phyloP scores from a whole-genome alignment of 139 green algal species.

The Coelastrella sp. region DNA sequence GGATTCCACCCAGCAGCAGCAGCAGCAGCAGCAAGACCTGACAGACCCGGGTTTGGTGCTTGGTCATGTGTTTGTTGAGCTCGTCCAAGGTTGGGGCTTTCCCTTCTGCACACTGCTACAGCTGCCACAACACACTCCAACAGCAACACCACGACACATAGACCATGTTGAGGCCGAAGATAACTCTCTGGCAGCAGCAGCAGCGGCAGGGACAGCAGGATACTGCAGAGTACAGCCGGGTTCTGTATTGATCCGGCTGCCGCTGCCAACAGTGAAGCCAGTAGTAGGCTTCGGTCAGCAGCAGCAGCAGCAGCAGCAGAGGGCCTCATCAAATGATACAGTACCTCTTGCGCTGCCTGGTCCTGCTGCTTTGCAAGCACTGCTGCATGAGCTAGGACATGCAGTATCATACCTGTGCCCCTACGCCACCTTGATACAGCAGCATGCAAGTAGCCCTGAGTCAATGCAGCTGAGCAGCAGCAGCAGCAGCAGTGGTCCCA shows the following conservation, averaged over 20 bases:
- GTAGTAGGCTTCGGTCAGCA: background rate
- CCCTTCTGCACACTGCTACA: slow-evolving; percentile 31
- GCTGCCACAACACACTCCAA: slow-evolving; percentile 1
- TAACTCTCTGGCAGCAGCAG: background rate
- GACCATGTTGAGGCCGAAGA: no score
- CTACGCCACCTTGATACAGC: background rate
- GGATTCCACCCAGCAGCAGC: slow-evolving; percentile 4
- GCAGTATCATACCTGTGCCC: slow-evolving; percentile 30
- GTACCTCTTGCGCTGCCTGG: slow-evolving; percentile 1
- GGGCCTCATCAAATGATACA: background rate
- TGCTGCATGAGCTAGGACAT: slow-evolving; percentile 39
- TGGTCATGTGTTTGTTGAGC: slow-evolving; percentile 32
- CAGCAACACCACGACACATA: background rate
- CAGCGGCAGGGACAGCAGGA: background rate
- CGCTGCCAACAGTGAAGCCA: background rate
- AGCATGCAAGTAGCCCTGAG: background rate
- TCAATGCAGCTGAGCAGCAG: background rate
- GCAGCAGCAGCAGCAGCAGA: slow-evolving; percentile 1
- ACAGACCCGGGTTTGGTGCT: background rate
- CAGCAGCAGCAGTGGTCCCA: slow-evolving; percentile 8
- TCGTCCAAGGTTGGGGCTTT: slow-evolving; percentile 17
- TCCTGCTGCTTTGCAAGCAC: slow-evolving; percentile 28
- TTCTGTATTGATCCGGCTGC: slow-evolving; percentile 5
- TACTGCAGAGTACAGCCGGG: background rate
- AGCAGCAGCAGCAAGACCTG: background rate